Percentiles rank a stretch among this genome's conserved stretches.
These are phyloP conservation scores for Phyllosticta paracitricarpa DNA, from an alignment of 2,329 filamentous ascomycete species.

Conservation along the genomic window DNA sequence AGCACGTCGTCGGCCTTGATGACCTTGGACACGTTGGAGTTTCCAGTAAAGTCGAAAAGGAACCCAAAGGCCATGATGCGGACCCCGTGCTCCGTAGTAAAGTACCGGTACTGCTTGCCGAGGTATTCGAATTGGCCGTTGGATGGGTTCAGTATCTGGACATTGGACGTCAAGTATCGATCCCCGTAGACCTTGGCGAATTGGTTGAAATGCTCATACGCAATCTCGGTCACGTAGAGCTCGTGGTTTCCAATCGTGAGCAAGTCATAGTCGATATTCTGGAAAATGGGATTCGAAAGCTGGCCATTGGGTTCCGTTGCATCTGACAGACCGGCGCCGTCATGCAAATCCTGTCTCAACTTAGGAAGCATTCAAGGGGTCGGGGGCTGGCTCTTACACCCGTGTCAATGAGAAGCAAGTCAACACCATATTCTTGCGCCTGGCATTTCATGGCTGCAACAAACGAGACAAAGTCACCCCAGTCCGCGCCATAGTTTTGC, in stretches of 20 bases:
- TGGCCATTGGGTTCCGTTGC: constrained; percentile 48
- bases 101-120: constrained; percentile 40
- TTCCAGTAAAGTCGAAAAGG: constrained; percentile 42
- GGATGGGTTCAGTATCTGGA: constrained; percentile 37
- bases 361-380: not conserved
- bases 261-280: constrained; percentile 44
- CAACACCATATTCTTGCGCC: constrained; percentile 47
- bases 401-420: constrained; percentile 51
- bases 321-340: constrained; percentile 54
- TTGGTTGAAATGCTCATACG: constrained; percentile 51
- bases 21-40: constrained; percentile 52
- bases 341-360: constrained; percentile 47
- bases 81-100: constrained; percentile 38
- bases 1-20: constrained; percentile 44
- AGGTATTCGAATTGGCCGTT: constrained; percentile 37
- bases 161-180: constrained; percentile 44
- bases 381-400: constrained; percentile 25
- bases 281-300: constrained; percentile 43
- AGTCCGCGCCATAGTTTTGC: constrained; percentile 54
- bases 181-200: constrained; percentile 50
- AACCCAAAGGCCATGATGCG: constrained; percentile 45
- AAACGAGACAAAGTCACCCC: constrained; percentile 56
- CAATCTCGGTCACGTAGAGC: constrained; percentile 52
- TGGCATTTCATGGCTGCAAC: constrained; percentile 49
- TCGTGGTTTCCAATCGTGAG: constrained; percentile 54